Evolutionary conservation across 331 rosid genomes (phyloP), one percentile per base, ranked within the genome.

Genomic region (Telfairia occidentalis): DNA sequence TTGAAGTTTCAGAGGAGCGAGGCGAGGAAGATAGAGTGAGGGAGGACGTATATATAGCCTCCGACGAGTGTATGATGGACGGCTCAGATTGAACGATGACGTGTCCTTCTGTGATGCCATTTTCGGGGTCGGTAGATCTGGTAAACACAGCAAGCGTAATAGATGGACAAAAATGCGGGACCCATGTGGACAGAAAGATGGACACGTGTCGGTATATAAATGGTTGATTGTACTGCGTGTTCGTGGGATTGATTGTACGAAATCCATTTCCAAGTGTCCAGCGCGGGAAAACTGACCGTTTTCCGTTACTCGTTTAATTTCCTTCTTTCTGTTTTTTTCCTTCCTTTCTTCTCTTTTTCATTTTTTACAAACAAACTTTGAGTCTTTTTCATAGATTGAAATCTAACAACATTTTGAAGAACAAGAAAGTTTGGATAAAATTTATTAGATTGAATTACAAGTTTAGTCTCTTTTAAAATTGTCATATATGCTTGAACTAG

Each of bases 1-100:
- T 10, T 4, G 28, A 12, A 40, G 35, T 23, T 67, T 42, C 73
- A 67, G 73, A 70, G 58, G 52, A 69, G 54, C 35, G 24, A 26
- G 57, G 12, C 5, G 42, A 70, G 75, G 42, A 29, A 46, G 75
- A 71, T 16, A 23, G 5, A 46, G 59, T 28, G 58, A 28, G 75
- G 59, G 57, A 46, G n/a, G 43, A 16, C 32, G 58, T 71, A 28
- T 71, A 71, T 1, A 71, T 28, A 71, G 75, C 29, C 18, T 24
- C 5, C 24, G 0, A 8, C 0, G 16, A 4, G 29, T 12, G 15
- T 43, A 24, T 13, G 19, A 69, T 24, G 38, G 74, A 69, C 74
- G 74, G 74, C 26, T 43, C 16, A 29, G 42, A 71, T 71, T 71
- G 2, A 71, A 71, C 28, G 57, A 46, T 29, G 75, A 67, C 42